phyloP scores from a whole-genome alignment of 345 rosid genomes.

The Ceriops tagal region DNA sequence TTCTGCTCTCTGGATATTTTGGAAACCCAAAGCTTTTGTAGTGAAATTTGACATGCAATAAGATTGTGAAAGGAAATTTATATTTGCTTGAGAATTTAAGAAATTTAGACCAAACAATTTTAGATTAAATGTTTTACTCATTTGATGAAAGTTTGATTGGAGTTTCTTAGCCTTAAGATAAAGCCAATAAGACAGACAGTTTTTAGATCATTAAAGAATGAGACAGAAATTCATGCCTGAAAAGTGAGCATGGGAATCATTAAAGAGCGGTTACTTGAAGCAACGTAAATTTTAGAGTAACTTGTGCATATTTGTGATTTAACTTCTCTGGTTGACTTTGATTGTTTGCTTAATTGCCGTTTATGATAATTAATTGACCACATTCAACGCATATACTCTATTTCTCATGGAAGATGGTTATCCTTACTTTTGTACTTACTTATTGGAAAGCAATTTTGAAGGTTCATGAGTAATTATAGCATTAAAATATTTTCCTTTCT shows the following conservation, averaged over 20 bases:
- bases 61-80: too few relatives aligned
- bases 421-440: slow-evolving; percentile 1
- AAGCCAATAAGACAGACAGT: background rate
- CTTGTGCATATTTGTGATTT: slow-evolving; percentile 20
- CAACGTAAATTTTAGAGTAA: slow-evolving; percentile 21
- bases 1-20: too few relatives aligned
- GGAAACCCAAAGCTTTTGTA: too few relatives aligned
- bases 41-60: too few relatives aligned
- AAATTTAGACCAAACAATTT: background rate
- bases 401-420: slow-evolving; percentile 19
- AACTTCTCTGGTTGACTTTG: slow-evolving; percentile 18
- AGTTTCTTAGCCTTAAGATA: background rate
- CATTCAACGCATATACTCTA: background rate
- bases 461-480: background rate
- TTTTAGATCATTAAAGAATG: background rate
- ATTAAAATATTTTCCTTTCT: background rate
- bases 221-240: slow-evolving; percentile 12
- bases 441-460: background rate
- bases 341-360: slow-evolving; percentile 10
- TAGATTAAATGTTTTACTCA: background rate
- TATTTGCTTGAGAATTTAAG: background rate
- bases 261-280: slow-evolving; percentile 40
- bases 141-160: background rate
- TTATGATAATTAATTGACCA: slow-evolving; percentile 7
- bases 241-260: slow-evolving; percentile 18